Conservation (phyloP, 495 filamentous ascomycete genomes). For the Penicillium atrosanguineum region DNA sequence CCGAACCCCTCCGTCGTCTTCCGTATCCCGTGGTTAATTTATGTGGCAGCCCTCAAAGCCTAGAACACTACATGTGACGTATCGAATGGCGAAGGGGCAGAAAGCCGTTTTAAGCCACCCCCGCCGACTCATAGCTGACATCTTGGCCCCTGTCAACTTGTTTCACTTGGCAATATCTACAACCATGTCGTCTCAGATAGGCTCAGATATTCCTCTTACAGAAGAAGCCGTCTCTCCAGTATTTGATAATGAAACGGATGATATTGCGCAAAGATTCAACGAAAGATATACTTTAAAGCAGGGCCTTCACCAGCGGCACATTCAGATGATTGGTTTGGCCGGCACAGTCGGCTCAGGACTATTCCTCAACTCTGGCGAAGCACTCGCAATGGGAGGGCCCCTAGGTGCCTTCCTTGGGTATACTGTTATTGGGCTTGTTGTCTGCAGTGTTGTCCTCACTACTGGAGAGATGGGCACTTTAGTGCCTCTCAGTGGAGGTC, state of each 20-base stretch:
- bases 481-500: constrained; percentile 25
- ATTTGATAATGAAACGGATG: neutral
- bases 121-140: neutral
- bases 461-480: constrained; percentile 28
- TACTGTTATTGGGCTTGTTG: constrained; percentile 19
- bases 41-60: neutral
- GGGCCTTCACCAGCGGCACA: constrained; percentile 1
- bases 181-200: constrained; percentile 2
- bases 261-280: neutral
- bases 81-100: neutral
- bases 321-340: neutral
- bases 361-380: constrained; percentile 48
- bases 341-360: constrained; percentile 35
- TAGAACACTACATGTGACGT: constrained; percentile 1
- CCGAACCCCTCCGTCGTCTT: no score
- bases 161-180: constrained; percentile 2
- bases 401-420: constrained; percentile 41
- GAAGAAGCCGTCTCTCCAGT: neutral
- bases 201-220: constrained; percentile 3
- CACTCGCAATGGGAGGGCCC: constrained; percentile 59
- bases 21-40: no score
- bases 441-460: constrained; percentile 18
- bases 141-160: neutral
- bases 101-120: neutral
- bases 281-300: neutral